Evolutionary conservation across 2,329 filamentous ascomycete species (phyloP).

Genomic region (Graphilbum sp.): DNA sequence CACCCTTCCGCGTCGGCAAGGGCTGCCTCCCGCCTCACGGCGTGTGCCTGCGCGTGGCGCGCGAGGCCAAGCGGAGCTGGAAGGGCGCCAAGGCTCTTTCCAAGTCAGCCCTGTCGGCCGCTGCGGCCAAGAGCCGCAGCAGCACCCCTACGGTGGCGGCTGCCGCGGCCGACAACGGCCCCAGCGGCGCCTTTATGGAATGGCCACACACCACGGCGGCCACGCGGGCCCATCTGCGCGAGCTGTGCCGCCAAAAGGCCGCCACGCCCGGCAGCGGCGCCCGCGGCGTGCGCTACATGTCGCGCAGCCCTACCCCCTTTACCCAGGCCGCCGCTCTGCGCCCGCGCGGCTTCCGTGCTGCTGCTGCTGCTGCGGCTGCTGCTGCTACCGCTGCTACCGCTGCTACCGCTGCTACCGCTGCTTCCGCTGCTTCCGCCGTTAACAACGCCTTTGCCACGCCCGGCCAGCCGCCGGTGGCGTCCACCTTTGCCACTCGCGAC

Average conservation of each 20-base stretch:
- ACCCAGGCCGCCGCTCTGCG: slow-evolving; percentile 22
- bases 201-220: slow-evolving; percentile 50
- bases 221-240: slow-evolving; percentile 44
- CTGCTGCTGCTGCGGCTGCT: too few species aligned
- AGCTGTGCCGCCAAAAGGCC: slow-evolving; percentile 42
- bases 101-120: slow-evolving; percentile 6
- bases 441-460: too few species aligned
- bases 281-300: slow-evolving; percentile 28
- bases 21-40: slow-evolving; percentile 48
- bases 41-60: slow-evolving; percentile 47
- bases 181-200: slow-evolving; percentile 31
- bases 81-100: slow-evolving; percentile 35
- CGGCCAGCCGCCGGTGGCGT: slow-evolving; percentile 16
- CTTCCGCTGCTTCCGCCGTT: too few species aligned
- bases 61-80: slow-evolving; percentile 50
- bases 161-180: slow-evolving; percentile 22
- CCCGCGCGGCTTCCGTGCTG: not conserved
- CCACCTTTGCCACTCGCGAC: slow-evolving; percentile 41
- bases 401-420: too few species aligned
- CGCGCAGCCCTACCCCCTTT: slow-evolving; percentile 39
- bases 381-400: too few species aligned
- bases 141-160: slow-evolving; percentile 34
- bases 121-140: slow-evolving; percentile 30
- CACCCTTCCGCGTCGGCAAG: slow-evolving; percentile 46
- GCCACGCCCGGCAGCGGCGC: slow-evolving; percentile 22